Evolutionary conservation across 2,329 filamentous ascomycete genomes (phyloP), one percentile per base, ranked within the genome.

Genomic region (Penicillium sp.): DNA sequence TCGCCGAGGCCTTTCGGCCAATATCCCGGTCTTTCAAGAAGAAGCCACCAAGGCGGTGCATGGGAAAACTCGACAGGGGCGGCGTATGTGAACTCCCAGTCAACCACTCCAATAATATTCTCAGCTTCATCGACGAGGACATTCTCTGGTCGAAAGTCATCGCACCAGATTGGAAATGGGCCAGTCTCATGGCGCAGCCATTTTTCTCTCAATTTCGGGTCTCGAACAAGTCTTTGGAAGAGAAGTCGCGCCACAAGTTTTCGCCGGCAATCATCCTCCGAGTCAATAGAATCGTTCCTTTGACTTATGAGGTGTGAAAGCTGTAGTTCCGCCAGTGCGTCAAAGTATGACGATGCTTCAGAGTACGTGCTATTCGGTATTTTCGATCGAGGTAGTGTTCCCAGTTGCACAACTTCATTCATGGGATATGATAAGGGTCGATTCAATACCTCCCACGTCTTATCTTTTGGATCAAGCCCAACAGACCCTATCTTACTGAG

Each of bases 371-470:
- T 23, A 51, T 68, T 76, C 7, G 57, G 55, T 18, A 32, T 40
- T 48, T 59, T 45, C 1, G 54, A 62, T 9, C 40, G 61, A 8
- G 65, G 62, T 7, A 68, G 41, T 8, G 43, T 51, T 9, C 66
- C 69, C 2, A 67, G 34, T 27, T 58, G 58, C 13, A 70, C 62
- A 13, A 70, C 63, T 58, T 76, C 69, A 47, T 70, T 78, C 74
- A 79, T 77, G 48, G 76, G 76, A 2, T 70, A 64, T 3, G 72
- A 75, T 4, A 79, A 53, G 2, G 76, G 76, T 16, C 74, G 64
- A 23, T 63, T 58, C 4, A 40, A 57, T 4, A 74, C 68, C 38
- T 58, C 60, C 61, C 67, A 58, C 0, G 53, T 51, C 7, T 64
- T 59, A 34, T 35, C 34, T 23, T 61, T 55, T 1, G 57, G 36